Base-by-base conservation (phyloP, 768 basidiomycete species). In the Collybiopsis confluens region DNA sequence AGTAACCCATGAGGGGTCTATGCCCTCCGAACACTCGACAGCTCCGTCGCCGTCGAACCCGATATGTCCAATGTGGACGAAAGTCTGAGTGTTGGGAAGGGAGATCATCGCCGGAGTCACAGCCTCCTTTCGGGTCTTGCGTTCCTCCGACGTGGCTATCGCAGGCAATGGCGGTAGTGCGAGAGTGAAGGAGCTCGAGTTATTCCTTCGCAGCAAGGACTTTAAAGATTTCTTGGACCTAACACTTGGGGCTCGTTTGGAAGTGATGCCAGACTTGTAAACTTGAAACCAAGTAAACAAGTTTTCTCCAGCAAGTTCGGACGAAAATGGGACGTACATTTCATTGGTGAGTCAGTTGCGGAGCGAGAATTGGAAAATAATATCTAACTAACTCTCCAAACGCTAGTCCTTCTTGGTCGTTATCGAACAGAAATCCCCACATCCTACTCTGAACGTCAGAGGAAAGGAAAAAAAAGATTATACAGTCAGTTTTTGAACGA, bases 21-120 rank as follows among this genome's bases (percentile, higher is more conserved):
- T 68, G 56, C 75, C 77, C 45, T 73, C 75, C 43, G 78, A 79
- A 8, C 78, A 72, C 66, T 83, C 81, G 58, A 82, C 72, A 51
- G 68, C 65, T 3, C 80, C 81, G 7, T 73, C 69, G 51, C 68
- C 69, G 59, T 75, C 77, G 45, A 84, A 66, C 7, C 85, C 85
- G 47, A 87, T 76, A 63, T 88, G 86, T 20, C 80, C 76, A 51
- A 86, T 72, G 60, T 88, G 86, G 54, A 79, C 77, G 64, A 87
- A 88, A 20, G 85, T 81, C 53, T 81, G 74, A 3, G 80, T 75
- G 0, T 76, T 67, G 0, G 86, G 85, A 16, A 74, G 63, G 13
- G 85, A 85, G 58, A 88, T 81, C 69, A 80, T 69, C 8, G 72
- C 66, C 3, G 72, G 65, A 9, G 70, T 65, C 54, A 77, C 52